Percentiles rank a stretch among this genome's conserved stretches.
phyloP scores from a whole-genome alignment of 2,329 filamentous ascomycete species.

The Hymenoscyphus scutula region DNA sequence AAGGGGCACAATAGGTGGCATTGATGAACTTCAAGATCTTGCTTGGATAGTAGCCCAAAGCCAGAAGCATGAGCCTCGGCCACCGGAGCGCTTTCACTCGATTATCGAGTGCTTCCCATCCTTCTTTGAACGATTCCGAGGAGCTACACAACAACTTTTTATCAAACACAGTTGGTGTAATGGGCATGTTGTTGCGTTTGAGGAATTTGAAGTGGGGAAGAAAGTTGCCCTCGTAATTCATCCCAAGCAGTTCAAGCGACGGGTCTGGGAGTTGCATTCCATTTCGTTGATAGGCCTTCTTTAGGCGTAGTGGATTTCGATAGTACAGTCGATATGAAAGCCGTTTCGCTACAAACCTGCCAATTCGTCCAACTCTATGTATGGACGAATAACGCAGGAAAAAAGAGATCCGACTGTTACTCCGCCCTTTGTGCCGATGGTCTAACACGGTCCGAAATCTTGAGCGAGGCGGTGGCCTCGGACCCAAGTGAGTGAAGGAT shows the following conservation, averaged over 20 bases:
- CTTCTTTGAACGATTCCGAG: slow-evolving; percentile 8
- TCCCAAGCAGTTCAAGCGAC: not conserved
- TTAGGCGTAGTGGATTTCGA: not conserved
- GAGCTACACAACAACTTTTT: slow-evolving; percentile 6
- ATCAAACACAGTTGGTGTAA: not conserved
- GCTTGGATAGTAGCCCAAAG: slow-evolving; percentile 22
- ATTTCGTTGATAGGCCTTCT: not conserved
- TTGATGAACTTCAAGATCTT: slow-evolving; percentile 26
- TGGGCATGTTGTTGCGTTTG: not conserved
- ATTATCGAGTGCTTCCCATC: slow-evolving; percentile 12
- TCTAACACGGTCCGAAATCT: not conserved
- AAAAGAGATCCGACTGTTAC: not conserved
- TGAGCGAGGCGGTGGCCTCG: not conserved
- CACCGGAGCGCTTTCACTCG: slow-evolving; percentile 15
- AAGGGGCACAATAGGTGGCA: slow-evolving; percentile 24
- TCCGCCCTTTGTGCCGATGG: not conserved
- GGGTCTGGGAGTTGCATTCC: not conserved
- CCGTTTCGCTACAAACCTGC: not conserved
- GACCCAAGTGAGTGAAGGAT: not conserved
- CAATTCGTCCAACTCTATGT: not conserved
- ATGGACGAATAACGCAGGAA: not conserved
- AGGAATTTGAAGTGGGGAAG: not conserved
- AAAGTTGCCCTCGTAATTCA: not conserved
- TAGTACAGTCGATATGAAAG: not conserved
- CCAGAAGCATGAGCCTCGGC: slow-evolving; percentile 25